Base-by-base conservation (phyloP, 805 yeast genomes). In the Pichia rugopelliculosa region DNA sequence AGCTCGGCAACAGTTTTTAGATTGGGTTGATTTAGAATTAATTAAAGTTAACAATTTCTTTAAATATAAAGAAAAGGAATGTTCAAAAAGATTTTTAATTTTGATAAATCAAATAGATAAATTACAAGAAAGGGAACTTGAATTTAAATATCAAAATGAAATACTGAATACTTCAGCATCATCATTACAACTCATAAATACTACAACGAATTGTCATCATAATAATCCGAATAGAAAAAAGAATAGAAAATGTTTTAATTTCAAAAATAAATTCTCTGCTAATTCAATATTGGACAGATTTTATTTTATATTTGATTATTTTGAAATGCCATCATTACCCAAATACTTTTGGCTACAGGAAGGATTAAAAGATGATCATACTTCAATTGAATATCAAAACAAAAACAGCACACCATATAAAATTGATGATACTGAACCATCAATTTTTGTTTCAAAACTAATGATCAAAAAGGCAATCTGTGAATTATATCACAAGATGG, bases 401-500 rank as follows among this genome's bases (percentile, higher is more conserved):
- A 20, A 25, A 12, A 18, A 18, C 18, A 21, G 11, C 6, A 11
- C 40, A 23, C 13, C 15, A 1, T 24, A 12, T 10, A n/a, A 34
- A 27, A n/a, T 21, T 17, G 12, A 48, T 23, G 8, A 12, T 27
- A 6, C 24, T 45, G 9, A 48, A 9, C 75, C 80, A 5, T 80
- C 88, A 0, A 82, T 80, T 56, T 66, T 74, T 21, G 70, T 72
- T 39, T 91, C 95, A 2, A 69, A 80, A 55, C 70, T 82, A 51
- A 85, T 81, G 66, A 66, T 87, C 48, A 83, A 83, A 56, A 69
- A 71, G 30, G 95, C 95, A 0, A 60, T 83, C 22, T 66, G 77
- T 46, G 95, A 87, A 59, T 82, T 76, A 53, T 88, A 87, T 61
- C 73, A 90, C 48, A 76, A 84, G 4, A 66, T 88, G 44, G 84